Base-by-base conservation (phyloP, 1,284 basidiomycete species). In the Bjerkandera adusta region DNA sequence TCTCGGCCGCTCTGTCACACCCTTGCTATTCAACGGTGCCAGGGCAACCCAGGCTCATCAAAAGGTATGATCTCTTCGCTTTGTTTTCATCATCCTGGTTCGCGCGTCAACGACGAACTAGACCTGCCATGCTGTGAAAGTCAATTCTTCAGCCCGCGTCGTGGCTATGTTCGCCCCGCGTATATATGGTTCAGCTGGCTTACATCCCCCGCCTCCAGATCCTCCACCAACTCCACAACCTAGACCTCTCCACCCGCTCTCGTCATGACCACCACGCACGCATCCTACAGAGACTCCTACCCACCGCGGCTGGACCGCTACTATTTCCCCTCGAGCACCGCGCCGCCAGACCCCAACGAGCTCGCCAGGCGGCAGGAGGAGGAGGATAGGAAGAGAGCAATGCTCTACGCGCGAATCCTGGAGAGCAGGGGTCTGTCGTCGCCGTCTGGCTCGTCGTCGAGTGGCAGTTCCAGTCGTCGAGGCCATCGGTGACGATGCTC, bases 321-420 rank as follows among this genome's bases (percentile, higher is more conserved):
- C 38, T 48, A 48, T 36, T 42, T 43, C 27, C 46, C 46, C 13
- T 43, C 27, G n/a, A 48, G 46, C 26, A 20, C 46, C 6, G 36
- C 46, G 16, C 25, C 46, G 7, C 46, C 46, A 29, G 46, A 48
- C 40, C 40, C 46, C n/a, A 12, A 21, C 10, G 18, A 32, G 40
- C 35, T 48, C 10, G 46, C 46, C 26, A 40, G 41, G 35, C 39
- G 34, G 16, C 46, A 48, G 24, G 33, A 43, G 18, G 21, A 35
- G 18, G 46, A 48, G 46, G 46, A 48, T 27, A 25, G 35, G 12
- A 48, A 41, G 46, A 27, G 46, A 33, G 33, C 32, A 22, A 8
- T 11, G 16, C 40, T 48, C 7, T 43, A 22, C 26, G 40, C 39
- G 21, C 41, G 41, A 11, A 43, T 32, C 22, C 38, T 48, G 35